These are phyloP conservation scores for Colletotrichum sp. DNA, from an alignment of 2,329 filamentous ascomycete species.

Conservation along the genomic window DNA sequence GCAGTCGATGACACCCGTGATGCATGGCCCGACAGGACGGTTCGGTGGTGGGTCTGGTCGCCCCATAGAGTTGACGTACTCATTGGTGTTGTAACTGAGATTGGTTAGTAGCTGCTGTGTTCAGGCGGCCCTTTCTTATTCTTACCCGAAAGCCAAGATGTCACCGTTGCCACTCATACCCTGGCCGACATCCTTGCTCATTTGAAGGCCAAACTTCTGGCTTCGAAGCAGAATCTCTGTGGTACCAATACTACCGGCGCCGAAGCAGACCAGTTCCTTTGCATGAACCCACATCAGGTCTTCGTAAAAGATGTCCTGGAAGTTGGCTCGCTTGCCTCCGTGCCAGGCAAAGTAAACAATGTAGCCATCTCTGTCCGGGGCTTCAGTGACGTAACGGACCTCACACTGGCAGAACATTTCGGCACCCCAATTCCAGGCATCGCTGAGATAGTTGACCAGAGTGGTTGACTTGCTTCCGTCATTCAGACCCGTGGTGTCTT, in stretches of 20 bases:
- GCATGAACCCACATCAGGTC: constrained; percentile 73
- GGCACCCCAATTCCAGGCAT: constrained; percentile 75
- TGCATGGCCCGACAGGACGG: constrained; percentile 64
- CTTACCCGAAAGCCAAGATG: constrained; percentile 67
- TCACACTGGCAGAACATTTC: constrained; percentile 75
- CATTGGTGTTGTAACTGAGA: constrained; percentile 62
- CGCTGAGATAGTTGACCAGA: constrained; percentile 69
- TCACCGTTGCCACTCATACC: constrained; percentile 72
- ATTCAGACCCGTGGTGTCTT: constrained; percentile 69
- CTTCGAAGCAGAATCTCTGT: constrained; percentile 70
- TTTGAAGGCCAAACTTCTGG: constrained; percentile 59
- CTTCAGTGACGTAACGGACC: constrained; percentile 65
- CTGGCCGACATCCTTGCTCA: constrained; percentile 62
- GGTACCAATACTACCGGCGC: constrained; percentile 68
- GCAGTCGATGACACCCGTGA: constrained; percentile 67
- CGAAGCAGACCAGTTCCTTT: constrained; percentile 69
- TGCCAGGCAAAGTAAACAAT: constrained; percentile 72
- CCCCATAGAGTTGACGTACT: constrained; percentile 62
- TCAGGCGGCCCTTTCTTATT: not conserved
- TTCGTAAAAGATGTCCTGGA: constrained; percentile 57
- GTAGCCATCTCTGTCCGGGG: constrained; percentile 56
- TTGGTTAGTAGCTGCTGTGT: not conserved
- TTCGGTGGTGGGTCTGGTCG: constrained; percentile 50
- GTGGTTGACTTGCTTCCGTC: constrained; percentile 72
- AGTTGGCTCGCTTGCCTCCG: constrained; percentile 58